Conservation (phyloP, 371 early-diverging fungal species). For the Fennellomyces sp. region DNA sequence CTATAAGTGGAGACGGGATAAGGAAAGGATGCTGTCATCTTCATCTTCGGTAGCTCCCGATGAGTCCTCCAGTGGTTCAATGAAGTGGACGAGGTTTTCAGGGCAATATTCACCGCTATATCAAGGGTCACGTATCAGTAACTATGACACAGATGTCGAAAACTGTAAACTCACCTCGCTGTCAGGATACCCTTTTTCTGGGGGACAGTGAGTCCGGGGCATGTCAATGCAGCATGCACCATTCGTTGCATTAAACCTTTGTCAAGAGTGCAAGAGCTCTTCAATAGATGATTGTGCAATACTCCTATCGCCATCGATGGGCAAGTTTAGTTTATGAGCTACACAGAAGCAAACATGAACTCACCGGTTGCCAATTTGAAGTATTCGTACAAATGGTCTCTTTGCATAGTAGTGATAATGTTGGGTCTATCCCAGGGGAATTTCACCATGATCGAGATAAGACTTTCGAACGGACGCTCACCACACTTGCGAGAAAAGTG, state of each 20-base stretch:
- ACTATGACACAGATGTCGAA: no score
- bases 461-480: conserved; percentile 69
- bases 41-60: no score
- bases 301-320: conserved; percentile 32
- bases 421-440: conserved; percentile 64
- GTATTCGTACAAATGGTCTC: conserved; percentile 72
- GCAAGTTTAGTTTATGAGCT: neutral
- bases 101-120: no score
- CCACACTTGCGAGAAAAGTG: conserved; percentile 68
- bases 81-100: no score
- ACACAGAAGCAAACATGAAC: neutral
- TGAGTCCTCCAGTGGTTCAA: no score
- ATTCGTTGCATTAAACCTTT: conserved; percentile 49
- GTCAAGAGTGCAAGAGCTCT: conserved; percentile 46
- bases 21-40: no score
- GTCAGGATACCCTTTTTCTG: conserved; percentile 52
- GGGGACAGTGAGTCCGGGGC: conserved; percentile 63
- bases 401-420: conserved; percentile 55
- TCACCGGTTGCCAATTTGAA: conserved; percentile 44
- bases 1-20: no score
- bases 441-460: conserved; percentile 62
- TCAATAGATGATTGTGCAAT: conserved; percentile 45
- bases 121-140: no score
- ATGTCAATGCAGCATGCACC: conserved; percentile 59
- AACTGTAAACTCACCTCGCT: conserved; percentile 26